Percentiles rank a stretch among this genome's conserved stretches.
Evolutionary conservation across 345 rosid species (phyloP).

Genomic region (Melastoma malabathricum): DNA sequence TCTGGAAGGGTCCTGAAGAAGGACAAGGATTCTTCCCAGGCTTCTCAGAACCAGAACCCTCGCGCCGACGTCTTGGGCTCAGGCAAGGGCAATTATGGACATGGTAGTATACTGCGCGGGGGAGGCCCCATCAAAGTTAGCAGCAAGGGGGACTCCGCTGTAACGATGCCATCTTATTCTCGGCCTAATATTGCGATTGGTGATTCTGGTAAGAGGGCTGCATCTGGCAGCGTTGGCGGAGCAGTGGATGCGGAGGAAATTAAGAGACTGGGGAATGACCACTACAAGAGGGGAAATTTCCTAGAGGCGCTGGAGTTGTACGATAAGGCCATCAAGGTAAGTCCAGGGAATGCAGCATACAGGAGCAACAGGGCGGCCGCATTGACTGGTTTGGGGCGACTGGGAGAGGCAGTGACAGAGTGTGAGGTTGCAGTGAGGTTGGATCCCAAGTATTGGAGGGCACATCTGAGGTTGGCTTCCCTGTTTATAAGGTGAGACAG

Average conservation of each 20-base stretch:
- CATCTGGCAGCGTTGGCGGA: conserved; percentile 8
- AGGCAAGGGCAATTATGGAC: conserved; percentile 70
- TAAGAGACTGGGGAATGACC: conserved; percentile 66
- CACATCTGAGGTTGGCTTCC: conserved; percentile 74
- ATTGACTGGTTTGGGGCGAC: conserved; percentile 41
- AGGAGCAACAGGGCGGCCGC: conserved; percentile 78
- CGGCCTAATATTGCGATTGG: not conserved
- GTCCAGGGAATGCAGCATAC: conserved; percentile 59
- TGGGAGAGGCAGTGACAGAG: conserved; percentile 70
- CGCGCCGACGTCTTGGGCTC: conserved; percentile 63
- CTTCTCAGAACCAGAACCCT: conserved; percentile 20
- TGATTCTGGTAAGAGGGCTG: conserved; percentile 5
- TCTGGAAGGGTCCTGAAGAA: conserved; percentile 64
- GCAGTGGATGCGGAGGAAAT: conserved; percentile 51
- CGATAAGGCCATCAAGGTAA: conserved; percentile 61
- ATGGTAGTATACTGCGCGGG: conserved; percentile 78
- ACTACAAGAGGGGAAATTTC: conserved; percentile 60
- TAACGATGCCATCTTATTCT: not conserved
- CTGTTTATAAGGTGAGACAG: conserved; percentile 60
- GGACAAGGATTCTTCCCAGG: conserved; percentile 31
- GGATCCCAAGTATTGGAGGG: conserved; percentile 68
- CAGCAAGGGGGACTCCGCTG: not conserved
- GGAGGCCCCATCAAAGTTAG: conserved; percentile 15
- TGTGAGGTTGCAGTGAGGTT: conserved; percentile 70
- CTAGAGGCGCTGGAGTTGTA: conserved; percentile 69